A percentile compares a stretch with the other conserved stretches of the same genome.
Evolutionary conservation across 176 grass and related monocot genomes (phyloP).

Genomic region (Carex littledalei): DNA sequence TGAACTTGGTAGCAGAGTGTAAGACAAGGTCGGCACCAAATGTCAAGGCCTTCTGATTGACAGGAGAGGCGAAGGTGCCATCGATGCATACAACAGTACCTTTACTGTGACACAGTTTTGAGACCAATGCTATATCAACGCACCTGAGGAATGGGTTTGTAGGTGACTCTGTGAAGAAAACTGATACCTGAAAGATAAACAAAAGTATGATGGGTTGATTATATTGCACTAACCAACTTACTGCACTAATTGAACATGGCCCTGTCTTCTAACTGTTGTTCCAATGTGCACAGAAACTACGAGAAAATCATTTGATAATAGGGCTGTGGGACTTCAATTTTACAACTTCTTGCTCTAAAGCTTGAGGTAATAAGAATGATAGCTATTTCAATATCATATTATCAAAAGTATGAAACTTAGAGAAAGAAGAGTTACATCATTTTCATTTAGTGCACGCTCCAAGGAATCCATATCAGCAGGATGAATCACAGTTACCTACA

Average conservation of each 20-base stretch:
- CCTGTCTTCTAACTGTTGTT: neutral
- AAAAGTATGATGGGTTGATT: neutral
- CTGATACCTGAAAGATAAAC: constrained; percentile 55
- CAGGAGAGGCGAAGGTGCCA: constrained; percentile 91
- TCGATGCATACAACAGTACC: constrained; percentile 92
- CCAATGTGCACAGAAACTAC: neutral
- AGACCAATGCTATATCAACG: constrained; percentile 84
- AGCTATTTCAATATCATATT: neutral
- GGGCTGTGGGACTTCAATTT: neutral
- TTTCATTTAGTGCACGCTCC: constrained; percentile 66
- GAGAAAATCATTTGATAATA: neutral
- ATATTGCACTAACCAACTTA: constrained; percentile 13
- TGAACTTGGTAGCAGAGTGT: constrained; percentile 98
- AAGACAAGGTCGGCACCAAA: constrained; percentile 93
- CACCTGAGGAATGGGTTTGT: constrained; percentile 99
- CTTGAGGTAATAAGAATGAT: neutral
- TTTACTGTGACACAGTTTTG: constrained; percentile 91
- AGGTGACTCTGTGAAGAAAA: constrained; percentile 97
- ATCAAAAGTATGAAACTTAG: neutral
- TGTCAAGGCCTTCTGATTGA: constrained; percentile 96
- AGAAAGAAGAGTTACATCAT: constrained; percentile 51
- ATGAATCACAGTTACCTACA: constrained; percentile 84
- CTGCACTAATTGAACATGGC: neutral
- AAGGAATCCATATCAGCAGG: constrained; percentile 87
- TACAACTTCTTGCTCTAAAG: neutral